Base-by-base conservation (phyloP, 345 rosid species). In the Lepidium didymum region DNA sequence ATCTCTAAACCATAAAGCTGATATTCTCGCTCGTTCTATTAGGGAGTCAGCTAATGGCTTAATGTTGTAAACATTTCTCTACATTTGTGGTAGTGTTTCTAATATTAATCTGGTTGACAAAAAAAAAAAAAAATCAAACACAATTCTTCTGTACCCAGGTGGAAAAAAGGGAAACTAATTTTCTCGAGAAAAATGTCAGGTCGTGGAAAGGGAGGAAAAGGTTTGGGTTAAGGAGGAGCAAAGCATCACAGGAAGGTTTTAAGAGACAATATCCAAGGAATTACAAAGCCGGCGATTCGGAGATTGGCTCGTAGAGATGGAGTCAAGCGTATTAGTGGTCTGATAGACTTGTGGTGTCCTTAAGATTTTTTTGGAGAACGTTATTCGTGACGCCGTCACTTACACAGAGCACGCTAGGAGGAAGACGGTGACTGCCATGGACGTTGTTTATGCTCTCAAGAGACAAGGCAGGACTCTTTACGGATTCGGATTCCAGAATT, bases 281-380 rank as follows among this genome's bases (percentile, higher is more conserved):
- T 73, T 43, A 64, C 77, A 1, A 73, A 73, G 54, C 77, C 77
- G 0, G 77, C 77, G 18, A 73, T 73, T 33, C 60, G 72, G 10
- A 65, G 77, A 3, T 35, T 73, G 43, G 77, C 77, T 56, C 72
- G 77, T 47, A 64, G 77, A 61, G 77, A 72, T 54, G 77, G 77
- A 9, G 77, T 73, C 8, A 73, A 73, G 66, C 77, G 77, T 64
- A 73, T 73, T 36, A 73, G 77, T 56, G 77, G 77, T 29, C 14
- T 72, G 1, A 72, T 72, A 72, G 69, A 72, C 76, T 0, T 70
- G 70, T 21, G 76, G 76, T 0, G 76, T 72, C 7, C 76, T 72
- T 43, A 72, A 72, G 58, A 72, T 72, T 64, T 72, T 72, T 49
- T 46, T 72, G 49, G 76, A 72, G 57, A 72, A 72, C 36, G 76